Base-by-base conservation (phyloP, 768 basidiomycete genomes). In the Tylopilus balloui region DNA sequence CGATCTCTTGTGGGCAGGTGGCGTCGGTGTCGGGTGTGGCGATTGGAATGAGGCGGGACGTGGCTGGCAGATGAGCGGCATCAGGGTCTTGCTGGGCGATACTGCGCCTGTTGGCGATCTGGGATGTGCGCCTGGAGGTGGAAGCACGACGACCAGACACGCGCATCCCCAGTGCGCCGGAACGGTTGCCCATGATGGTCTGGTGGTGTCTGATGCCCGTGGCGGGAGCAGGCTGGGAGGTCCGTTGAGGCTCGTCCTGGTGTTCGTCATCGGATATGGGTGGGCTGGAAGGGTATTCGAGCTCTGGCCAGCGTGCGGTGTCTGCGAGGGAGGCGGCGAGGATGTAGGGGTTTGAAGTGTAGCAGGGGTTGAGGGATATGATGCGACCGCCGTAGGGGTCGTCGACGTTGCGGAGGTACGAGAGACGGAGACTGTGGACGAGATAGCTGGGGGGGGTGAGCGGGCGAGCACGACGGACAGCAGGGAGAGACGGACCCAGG, bases 341-440 rank as follows among this genome's bases (percentile, higher is more conserved):
- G 58, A 94, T 83, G 66, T 93, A 92, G 1, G 90, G 85, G 62
- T 94, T 95, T 12, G 83, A 75, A 15, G 80, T 71, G 71, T 91
- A 88, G 0, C 81, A 77, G 0, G 86, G 85, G 61, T 85, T 83
- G 42, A 94, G 73, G 6, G 89, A 80, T 58, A 96, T 84, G 60
- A 95, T 75, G 25, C 91, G 80, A 0, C 83, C 71, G 13, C 88
- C 88, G 61, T 93, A 90, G 1, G 86, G 83, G 61, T 96, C 93
- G 49, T 92, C 87, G 34, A 92, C 82, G 57, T 86, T 81, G 52
- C 92, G 86, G n/a, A 97, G 75, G 63, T 93, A 92, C 12, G 86
- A 81, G 23, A 97, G 73, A 6, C 93, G 84, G 6, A 96, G 73
- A 55, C 79, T 81, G 64, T 96, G 94, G 8, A 94, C 87, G 31